Percentiles rank a stretch among this genome's conserved stretches.
phyloP scores from a whole-genome alignment of 176 grass and related monocot genomes.

The Phoenix dactylifera region DNA sequence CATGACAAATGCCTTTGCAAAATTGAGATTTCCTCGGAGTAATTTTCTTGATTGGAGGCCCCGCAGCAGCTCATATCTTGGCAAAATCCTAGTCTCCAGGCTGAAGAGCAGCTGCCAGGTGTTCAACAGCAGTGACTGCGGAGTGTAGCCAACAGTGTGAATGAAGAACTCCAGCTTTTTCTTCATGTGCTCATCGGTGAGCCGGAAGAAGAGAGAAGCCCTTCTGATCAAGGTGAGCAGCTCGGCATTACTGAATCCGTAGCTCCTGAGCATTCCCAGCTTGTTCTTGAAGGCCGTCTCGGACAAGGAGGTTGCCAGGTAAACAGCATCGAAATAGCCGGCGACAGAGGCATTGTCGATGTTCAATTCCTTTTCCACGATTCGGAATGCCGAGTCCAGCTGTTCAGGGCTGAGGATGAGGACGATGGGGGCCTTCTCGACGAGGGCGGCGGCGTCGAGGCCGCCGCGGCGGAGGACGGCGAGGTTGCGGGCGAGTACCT shows the following conservation, averaged over 20 bases:
- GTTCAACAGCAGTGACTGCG: background rate
- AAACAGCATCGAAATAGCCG: too few relatives aligned
- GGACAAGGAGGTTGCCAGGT: too few relatives aligned
- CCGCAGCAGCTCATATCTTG: background rate
- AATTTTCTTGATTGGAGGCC: background rate
- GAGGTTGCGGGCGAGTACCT: background rate
- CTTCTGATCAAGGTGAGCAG: too few relatives aligned
- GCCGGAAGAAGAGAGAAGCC: too few relatives aligned
- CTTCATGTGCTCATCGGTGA: background rate
- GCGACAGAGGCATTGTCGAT: too few relatives aligned
- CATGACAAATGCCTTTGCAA: background rate
- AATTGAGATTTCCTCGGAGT: background rate
- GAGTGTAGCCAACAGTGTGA: background rate
- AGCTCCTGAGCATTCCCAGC: too few relatives aligned
- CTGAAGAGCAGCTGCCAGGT: conserved; percentile 1
- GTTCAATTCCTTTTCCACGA: too few relatives aligned
- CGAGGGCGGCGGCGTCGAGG: background rate
- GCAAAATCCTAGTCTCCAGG: background rate
- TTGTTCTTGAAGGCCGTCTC: too few relatives aligned
- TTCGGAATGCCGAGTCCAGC: too few relatives aligned
- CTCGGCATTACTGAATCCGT: too few relatives aligned
- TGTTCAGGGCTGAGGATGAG: too few relatives aligned
- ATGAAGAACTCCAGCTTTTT: conserved; percentile 11
- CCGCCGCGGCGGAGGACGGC: background rate
- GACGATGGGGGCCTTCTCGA: background rate